Conservation (phyloP, 495 filamentous ascomycete genomes). For the Penicillium argentinense region DNA sequence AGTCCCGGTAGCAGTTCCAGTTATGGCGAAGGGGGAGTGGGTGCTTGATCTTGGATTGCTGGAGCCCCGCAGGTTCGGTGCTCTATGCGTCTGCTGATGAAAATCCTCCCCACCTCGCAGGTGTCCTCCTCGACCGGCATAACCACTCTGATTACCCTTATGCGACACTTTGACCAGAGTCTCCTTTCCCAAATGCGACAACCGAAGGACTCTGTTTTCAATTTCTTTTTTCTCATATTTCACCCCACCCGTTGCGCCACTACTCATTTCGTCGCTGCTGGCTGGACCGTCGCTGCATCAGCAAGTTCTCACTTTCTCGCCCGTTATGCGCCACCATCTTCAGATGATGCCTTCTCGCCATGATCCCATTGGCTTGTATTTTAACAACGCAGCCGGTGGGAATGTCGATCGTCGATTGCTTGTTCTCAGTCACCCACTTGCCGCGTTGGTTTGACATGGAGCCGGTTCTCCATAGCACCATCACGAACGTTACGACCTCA, state of each 20-base stretch:
- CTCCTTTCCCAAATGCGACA: conserved; percentile 16
- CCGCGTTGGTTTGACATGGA: not conserved
- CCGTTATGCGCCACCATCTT: conserved; percentile 5
- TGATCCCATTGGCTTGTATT: too few species aligned
- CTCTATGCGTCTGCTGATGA: conserved; percentile 7
- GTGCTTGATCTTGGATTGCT: conserved; percentile 1
- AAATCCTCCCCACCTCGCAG: not conserved
- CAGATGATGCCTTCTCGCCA: not conserved
- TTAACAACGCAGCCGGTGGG: not conserved
- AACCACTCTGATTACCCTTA: conserved; percentile 3
- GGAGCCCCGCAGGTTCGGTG: not conserved
- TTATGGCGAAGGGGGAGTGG: conserved; percentile 3
- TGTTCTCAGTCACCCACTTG: not conserved
- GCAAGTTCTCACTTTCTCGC: not conserved
- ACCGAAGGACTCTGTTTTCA: conserved; percentile 5
- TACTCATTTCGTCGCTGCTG: conserved; percentile 9
- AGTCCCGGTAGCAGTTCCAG: not conserved
- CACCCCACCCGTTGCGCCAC: conserved; percentile 1
- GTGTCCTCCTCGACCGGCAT: not conserved
- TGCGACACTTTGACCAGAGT: conserved; percentile 5
- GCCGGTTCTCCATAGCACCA: not conserved
- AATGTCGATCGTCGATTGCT: not conserved
- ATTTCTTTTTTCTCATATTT: not conserved
- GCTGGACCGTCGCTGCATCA: conserved; percentile 2
- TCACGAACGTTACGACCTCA: not conserved